phyloP scores from a whole-genome alignment of 495 filamentous ascomycete genomes.

The Podospora sp. region DNA sequence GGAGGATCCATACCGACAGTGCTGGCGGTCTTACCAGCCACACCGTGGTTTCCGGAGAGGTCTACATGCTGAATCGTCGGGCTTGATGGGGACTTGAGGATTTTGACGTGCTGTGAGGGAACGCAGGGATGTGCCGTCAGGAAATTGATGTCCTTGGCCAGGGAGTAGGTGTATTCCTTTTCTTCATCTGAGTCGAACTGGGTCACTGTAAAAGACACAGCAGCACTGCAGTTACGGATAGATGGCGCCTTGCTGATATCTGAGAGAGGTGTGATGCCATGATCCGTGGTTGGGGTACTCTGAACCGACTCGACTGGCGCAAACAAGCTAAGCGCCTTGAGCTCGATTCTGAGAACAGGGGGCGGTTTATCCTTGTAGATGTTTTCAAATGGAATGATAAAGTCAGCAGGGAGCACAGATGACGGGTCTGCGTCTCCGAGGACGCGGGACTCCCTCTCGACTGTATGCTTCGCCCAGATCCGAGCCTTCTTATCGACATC shows the following conservation, averaged over 20 bases:
- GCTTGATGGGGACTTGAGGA: slow-evolving; percentile 51
- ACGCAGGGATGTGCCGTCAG: slow-evolving; percentile 67
- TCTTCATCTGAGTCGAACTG: slow-evolving; percentile 39
- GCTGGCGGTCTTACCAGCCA: slow-evolving; percentile 44
- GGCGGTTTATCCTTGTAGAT: slow-evolving; percentile 47
- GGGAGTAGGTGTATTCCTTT: slow-evolving; percentile 47
- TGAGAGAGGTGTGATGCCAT: slow-evolving; percentile 35
- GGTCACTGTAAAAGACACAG: slow-evolving; percentile 54
- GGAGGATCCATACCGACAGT: slow-evolving; percentile 39
- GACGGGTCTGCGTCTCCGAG: slow-evolving; percentile 53
- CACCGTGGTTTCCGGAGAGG: slow-evolving; percentile 41
- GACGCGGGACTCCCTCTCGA: slow-evolving; percentile 56
- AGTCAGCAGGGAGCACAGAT: slow-evolving; percentile 58
- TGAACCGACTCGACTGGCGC: slow-evolving; percentile 39
- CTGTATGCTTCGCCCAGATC: slow-evolving; percentile 48
- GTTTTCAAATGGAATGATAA: slow-evolving; percentile 58
- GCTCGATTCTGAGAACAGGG: slow-evolving; percentile 42
- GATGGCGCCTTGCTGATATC: slow-evolving; percentile 39
- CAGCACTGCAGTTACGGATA: slow-evolving; percentile 53
- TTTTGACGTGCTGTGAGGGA: slow-evolving; percentile 54
- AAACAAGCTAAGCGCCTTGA: slow-evolving; percentile 48
- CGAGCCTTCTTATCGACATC: slow-evolving; percentile 49
- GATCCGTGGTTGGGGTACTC: slow-evolving; percentile 40
- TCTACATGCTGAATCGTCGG: slow-evolving; percentile 56
- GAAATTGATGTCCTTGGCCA: slow-evolving; percentile 67